Percentiles rank a stretch among this genome's conserved stretches.
Evolutionary conservation across 1,284 basidiomycete species (phyloP).

Genomic region (Filobasidium uniguttulatum): DNA sequence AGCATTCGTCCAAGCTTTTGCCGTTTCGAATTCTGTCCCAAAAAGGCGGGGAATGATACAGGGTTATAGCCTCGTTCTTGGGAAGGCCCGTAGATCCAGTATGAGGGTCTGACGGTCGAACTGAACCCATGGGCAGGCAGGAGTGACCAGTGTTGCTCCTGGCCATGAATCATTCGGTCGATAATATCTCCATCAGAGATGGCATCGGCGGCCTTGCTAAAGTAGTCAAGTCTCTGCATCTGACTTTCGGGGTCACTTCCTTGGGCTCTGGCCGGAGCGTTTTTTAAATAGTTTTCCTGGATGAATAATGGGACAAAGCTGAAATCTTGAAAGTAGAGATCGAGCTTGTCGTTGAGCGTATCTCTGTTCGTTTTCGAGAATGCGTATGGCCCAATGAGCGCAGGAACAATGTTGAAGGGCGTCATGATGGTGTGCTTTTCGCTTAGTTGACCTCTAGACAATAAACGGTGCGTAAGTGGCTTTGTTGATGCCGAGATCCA

Average conservation of each 20-base stretch:
- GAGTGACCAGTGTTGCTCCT: slow-evolving; percentile 89
- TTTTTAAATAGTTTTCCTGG: slow-evolving; percentile 88
- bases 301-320: slow-evolving; percentile 88
- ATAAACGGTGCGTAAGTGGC: not conserved
- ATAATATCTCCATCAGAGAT: slow-evolving; percentile 94
- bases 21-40: slow-evolving; percentile 93
- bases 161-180: slow-evolving; percentile 81
- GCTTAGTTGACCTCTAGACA: slow-evolving; percentile 62
- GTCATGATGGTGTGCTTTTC: slow-evolving; percentile 84
- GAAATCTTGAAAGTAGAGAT: slow-evolving; percentile 92
- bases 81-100: slow-evolving; percentile 54
- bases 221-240: slow-evolving; percentile 62
- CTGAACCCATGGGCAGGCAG: slow-evolving; percentile 88
- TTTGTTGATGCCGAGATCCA: not conserved
- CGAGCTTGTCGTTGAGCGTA: slow-evolving; percentile 81
- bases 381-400: slow-evolving; percentile 75
- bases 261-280: slow-evolving; percentile 50
- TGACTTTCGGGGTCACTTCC: slow-evolving; percentile 50
- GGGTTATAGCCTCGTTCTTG: slow-evolving; percentile 11
- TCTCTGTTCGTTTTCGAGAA: slow-evolving; percentile 71
- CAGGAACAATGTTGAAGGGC: slow-evolving; percentile 74
- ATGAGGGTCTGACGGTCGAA: slow-evolving; percentile 76
- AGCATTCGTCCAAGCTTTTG: slow-evolving; percentile 66
- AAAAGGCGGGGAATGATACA: slow-evolving; percentile 43
- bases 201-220: slow-evolving; percentile 74